Base-by-base conservation (phyloP, 2,329 filamentous ascomycete genomes). In the Fusarium albidum region DNA sequence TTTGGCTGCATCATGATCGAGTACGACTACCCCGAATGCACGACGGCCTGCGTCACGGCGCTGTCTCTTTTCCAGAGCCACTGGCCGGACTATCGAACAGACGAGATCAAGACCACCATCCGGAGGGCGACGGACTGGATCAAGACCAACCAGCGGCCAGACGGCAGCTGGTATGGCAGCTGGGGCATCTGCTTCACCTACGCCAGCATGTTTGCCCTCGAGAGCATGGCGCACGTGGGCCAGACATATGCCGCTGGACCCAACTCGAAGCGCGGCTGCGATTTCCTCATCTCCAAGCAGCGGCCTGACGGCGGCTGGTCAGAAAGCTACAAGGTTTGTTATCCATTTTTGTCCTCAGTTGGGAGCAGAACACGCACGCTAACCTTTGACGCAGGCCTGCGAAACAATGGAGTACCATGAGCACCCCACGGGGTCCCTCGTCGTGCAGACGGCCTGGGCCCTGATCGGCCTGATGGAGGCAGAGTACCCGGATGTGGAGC, bases 111-210 rank as follows among this genome's bases (percentile, higher is more conserved):
- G 6, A 69, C 68, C 0, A 93, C 95, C 68, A 88, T 95, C 61
- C 76, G 78, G 12, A 82, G 87, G 34, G 92, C 92, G 0, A 84
- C 96, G 1, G 76, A 79, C 35, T 97, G 92, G 77, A 96, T 98
- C 72, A 90, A 92, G 68, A 80, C 80, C 3, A 83, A 86, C 3
- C 94, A 98, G 75, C 79, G 84, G 2, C 71, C 81, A 0, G 92
- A 98, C 66, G 95, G 94, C n/a, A 90, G 89, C 53, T 98, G 94
- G 94, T 98, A 97, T 71, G 95, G 95, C 38, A 92, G 86, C 70
- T 99, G 95, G 95, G 94, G 91, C 44, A 94, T 99, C 67, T 99
- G 95, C 77, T 98, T 96, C 74, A 96, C 93, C 0, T 99, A 99
- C 70, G 95, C 92, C 1, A 90, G 86, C 59, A 95, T 97, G 92